A percentile compares a stretch with the other conserved stretches of the same genome.
These are phyloP conservation scores for Colletotrichum musicola DNA, from an alignment of 2,329 filamentous ascomycete species.

Conservation along the genomic window DNA sequence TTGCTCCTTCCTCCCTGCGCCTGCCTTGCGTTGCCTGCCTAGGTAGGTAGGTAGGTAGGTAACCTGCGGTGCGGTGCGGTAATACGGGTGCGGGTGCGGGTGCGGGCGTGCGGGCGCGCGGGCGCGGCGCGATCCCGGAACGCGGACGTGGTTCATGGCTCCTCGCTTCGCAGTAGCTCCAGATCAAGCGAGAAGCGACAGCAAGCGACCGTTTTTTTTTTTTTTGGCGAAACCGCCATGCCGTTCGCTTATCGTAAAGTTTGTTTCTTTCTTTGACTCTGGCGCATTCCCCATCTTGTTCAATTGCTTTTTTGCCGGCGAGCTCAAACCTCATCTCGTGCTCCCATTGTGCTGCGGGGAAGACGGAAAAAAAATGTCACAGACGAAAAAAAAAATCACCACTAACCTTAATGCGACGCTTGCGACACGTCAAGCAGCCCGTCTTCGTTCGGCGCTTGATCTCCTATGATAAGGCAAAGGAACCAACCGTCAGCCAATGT, in stretches of 20 bases:
- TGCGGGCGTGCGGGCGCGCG: neutral
- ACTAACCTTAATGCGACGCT: constrained; percentile 73
- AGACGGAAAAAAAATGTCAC: neutral
- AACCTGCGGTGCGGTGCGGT: constrained; percentile 25
- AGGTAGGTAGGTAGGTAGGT: too few relatives aligned
- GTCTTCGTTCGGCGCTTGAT: constrained; percentile 74
- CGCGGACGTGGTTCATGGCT: constrained; percentile 36
- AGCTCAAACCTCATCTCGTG: constrained; percentile 8
- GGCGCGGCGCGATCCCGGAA: constrained; percentile 29
- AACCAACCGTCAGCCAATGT: constrained; percentile 20
- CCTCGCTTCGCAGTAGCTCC: constrained; percentile 52
- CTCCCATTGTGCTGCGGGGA: constrained; percentile 10
- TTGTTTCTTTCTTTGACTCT: constrained; percentile 31
- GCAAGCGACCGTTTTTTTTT: constrained; percentile 39
- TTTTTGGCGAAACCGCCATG: constrained; percentile 32
- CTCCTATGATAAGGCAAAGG: constrained; percentile 56
- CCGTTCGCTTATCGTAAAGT: constrained; percentile 40
- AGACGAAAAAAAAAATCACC: constrained; percentile 39
- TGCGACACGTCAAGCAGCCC: constrained; percentile 72
- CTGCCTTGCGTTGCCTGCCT: too few relatives aligned
- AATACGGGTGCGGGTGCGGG: neutral
- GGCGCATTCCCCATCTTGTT: constrained; percentile 18
- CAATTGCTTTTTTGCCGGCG: neutral
- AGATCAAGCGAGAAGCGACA: constrained; percentile 53
- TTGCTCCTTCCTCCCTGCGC: constrained; percentile 34